phyloP scores from a whole-genome alignment of 1,284 basidiomycete genomes.

The Ustilago tritici region DNA sequence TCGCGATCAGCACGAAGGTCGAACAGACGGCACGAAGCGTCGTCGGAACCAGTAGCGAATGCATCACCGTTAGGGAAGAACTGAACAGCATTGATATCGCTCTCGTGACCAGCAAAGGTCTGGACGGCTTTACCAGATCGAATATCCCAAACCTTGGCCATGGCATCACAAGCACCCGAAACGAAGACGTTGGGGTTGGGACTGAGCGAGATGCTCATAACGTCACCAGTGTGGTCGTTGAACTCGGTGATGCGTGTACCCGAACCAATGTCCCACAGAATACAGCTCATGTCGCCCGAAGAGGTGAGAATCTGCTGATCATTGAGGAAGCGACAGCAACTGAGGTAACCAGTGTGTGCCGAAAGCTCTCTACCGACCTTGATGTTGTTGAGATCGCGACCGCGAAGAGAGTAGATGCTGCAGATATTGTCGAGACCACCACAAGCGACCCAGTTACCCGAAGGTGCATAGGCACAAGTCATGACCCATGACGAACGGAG shows the following conservation, averaged over 20 bases:
- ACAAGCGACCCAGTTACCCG: slow-evolving; percentile 95
- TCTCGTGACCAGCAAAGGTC: slow-evolving; percentile 98
- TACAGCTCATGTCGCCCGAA: slow-evolving; percentile 99
- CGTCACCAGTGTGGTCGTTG: slow-evolving; percentile 98
- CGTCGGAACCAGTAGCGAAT: slow-evolving; percentile 98
- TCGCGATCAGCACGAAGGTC: slow-evolving; percentile 98
- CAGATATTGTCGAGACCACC: slow-evolving; percentile 99
- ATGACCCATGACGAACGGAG: slow-evolving; percentile 98
- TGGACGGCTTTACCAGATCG: slow-evolving; percentile 95
- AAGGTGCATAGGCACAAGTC: slow-evolving; percentile 98
- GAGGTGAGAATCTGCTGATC: slow-evolving; percentile 97
- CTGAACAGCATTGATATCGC: slow-evolving; percentile 98
- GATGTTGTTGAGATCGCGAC: slow-evolving; percentile 69
- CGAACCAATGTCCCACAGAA: slow-evolving; percentile 99
- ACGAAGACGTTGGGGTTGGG: slow-evolving; percentile 96
- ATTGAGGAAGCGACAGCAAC: slow-evolving; percentile 97
- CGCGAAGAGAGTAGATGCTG: slow-evolving; percentile 91
- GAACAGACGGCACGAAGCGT: slow-evolving; percentile 96
- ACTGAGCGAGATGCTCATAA: slow-evolving; percentile 90
- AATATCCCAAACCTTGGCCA: slow-evolving; percentile 98
- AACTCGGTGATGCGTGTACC: slow-evolving; percentile 95
- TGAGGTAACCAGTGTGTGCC: slow-evolving; percentile 96
- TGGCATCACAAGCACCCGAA: slow-evolving; percentile 97
- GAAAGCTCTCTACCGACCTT: slow-evolving; percentile 83
- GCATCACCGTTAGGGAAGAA: slow-evolving; percentile 99